A percentile compares a stretch with the other conserved stretches of the same genome.
These are phyloP conservation scores for Trifolium repens DNA, from an alignment of 306 rosid species.

Conservation along the genomic window DNA sequence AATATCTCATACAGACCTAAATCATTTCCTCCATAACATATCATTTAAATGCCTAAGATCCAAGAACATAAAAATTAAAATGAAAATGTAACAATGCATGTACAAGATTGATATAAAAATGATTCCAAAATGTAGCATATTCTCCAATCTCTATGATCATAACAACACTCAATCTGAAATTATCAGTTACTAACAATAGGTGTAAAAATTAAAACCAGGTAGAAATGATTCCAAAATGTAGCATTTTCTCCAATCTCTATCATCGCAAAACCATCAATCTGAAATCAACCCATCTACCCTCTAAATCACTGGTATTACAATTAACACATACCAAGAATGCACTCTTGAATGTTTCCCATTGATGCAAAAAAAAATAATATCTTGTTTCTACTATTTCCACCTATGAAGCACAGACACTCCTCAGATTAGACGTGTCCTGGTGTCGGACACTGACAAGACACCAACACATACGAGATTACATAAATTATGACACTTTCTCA, in stretches of 20 bases:
- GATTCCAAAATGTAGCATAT: not conserved
- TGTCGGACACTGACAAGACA: no score
- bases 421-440: no score
- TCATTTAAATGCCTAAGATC: constrained; percentile 1
- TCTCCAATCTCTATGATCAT: not conserved
- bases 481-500: no score
- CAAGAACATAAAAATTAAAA: not conserved
- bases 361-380: not conserved
- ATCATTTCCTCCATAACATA: not conserved
- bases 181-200: not conserved
- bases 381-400: no score
- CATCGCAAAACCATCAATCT: constrained; percentile 8
- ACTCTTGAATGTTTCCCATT: not conserved
- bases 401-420: not conserved
- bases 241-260: constrained; percentile 5
- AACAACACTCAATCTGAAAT: not conserved
- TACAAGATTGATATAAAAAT: not conserved
- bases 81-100: constrained; percentile 6
- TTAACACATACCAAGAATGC: not conserved
- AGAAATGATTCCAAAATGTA: not conserved
- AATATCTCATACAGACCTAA: not conserved
- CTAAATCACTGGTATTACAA: not conserved
- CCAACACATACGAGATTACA: no score
- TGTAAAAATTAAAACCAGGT: not conserved
- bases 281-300: constrained; percentile 22